Conservation (phyloP, 2,329 filamentous ascomycete species). For the Samsoniella hepiali region DNA sequence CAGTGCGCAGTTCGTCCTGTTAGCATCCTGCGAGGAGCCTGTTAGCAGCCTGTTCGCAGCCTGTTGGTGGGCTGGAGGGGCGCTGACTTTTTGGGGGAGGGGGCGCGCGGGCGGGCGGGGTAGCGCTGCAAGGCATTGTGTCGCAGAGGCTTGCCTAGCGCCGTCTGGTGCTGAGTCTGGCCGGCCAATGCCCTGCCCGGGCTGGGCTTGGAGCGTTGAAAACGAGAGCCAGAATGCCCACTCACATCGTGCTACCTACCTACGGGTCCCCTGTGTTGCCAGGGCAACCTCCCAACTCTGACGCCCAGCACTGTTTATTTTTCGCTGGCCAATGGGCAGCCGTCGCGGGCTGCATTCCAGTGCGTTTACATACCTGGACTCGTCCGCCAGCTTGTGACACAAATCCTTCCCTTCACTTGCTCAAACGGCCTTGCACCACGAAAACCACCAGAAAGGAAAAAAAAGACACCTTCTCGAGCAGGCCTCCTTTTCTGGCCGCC, state of each 20-base stretch:
- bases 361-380: slow-evolving; percentile 17
- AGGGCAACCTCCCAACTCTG: slow-evolving; percentile 26
- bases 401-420: background rate
- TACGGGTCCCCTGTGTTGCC: slow-evolving; percentile 23
- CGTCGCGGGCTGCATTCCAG: slow-evolving; percentile 18
- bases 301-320: slow-evolving; percentile 31
- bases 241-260: background rate
- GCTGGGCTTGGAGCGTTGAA: background rate
- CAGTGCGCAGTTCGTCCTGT: background rate
- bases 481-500: slow-evolving; percentile 17
- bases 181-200: slow-evolving; percentile 9
- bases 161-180: background rate
- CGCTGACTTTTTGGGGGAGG: background rate
- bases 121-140: slow-evolving; percentile 14
- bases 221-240: background rate
- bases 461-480: slow-evolving; percentile 4
- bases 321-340: slow-evolving; percentile 29
- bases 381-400: slow-evolving; percentile 15
- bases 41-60: background rate
- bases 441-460: background rate
- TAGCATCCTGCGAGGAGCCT: background rate
- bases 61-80: background rate
- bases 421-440: slow-evolving; percentile 10
- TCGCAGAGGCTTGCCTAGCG: slow-evolving; percentile 6
- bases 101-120: slow-evolving; percentile 1